These are phyloP conservation scores for Ophiognomonia clavigignenti-juglandacearum DNA, from an alignment of 2,329 filamentous ascomycete genomes.

Conservation along the genomic window DNA sequence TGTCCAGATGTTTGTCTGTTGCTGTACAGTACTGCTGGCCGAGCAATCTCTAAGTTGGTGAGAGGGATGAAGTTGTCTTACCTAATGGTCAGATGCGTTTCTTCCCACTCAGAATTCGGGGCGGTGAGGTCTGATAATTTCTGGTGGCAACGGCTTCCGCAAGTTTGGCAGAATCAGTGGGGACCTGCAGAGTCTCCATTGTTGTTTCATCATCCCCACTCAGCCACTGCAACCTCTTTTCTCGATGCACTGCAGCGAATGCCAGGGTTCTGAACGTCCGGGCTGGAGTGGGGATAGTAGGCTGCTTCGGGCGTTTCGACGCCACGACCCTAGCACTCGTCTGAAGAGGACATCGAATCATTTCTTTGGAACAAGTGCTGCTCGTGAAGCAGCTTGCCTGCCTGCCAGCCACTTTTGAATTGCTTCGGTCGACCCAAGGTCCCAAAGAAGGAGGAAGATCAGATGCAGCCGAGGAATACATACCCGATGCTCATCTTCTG, in stretches of 20 bases:
- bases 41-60: not conserved
- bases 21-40: not conserved
- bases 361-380: too few species aligned
- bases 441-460: too few species aligned
- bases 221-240: not conserved
- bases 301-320: not conserved
- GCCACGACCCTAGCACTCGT: not conserved
- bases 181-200: not conserved
- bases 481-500: too few species aligned
- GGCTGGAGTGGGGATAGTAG: not conserved
- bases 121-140: too few species aligned
- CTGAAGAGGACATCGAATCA: slow-evolving; percentile 6
- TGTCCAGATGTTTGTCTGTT: not conserved
- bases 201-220: not conserved
- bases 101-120: too few species aligned
- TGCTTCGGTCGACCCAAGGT: too few species aligned
- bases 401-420: too few species aligned
- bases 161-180: not conserved
- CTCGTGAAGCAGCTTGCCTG: too few species aligned
- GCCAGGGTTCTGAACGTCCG: not conserved
- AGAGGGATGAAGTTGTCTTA: not conserved
- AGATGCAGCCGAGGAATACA: too few species aligned
- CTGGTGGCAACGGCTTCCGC: not conserved
- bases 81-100: too few species aligned
- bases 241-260: not conserved